These are phyloP conservation scores for Iris macrosiphon DNA, from an alignment of 106 monocot genomes.

Conservation along the genomic window DNA sequence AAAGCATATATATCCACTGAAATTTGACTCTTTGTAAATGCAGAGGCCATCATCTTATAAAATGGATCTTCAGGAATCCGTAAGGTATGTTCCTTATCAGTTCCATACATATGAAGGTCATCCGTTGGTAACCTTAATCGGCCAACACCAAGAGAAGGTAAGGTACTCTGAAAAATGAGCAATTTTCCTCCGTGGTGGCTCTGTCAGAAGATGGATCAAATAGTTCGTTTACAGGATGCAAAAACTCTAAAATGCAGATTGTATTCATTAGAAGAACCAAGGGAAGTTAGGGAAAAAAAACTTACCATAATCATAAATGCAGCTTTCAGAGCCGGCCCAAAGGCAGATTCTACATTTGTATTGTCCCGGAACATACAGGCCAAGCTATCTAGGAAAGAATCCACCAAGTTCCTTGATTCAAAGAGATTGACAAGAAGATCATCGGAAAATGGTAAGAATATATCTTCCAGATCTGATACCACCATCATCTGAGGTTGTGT, in stretches of 20 bases:
- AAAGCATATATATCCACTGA: slow-evolving; percentile 77
- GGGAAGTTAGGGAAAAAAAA: not conserved
- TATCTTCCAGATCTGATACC: slow-evolving; percentile 86
- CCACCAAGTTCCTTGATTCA: slow-evolving; percentile 88
- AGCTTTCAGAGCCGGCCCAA: slow-evolving; percentile 93
- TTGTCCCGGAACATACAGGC: slow-evolving; percentile 88
- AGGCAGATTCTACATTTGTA: slow-evolving; percentile 88
- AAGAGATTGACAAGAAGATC: slow-evolving; percentile 94
- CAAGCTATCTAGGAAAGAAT: slow-evolving; percentile 88
- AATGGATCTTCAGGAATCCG: slow-evolving; percentile 93
- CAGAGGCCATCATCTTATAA: slow-evolving; percentile 98
- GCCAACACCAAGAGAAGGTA: slow-evolving; percentile 91
- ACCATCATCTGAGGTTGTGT: slow-evolving; percentile 99
- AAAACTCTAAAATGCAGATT: no score
- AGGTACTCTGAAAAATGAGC: slow-evolving; percentile 76
- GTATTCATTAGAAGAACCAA: not conserved
- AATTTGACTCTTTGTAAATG: slow-evolving; percentile 91
- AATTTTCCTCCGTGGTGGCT: slow-evolving; percentile 95
- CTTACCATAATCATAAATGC: slow-evolving; percentile 96
- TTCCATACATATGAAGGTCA: slow-evolving; percentile 81
- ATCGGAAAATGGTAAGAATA: slow-evolving; percentile 94
- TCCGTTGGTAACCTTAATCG: slow-evolving; percentile 84
- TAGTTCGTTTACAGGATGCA: not conserved
- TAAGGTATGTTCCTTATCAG: slow-evolving; percentile 80
- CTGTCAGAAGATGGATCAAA: slow-evolving; percentile 20